Base-by-base conservation (phyloP, 2,329 filamentous ascomycete genomes). In the Dryadomyces quercivorus region DNA sequence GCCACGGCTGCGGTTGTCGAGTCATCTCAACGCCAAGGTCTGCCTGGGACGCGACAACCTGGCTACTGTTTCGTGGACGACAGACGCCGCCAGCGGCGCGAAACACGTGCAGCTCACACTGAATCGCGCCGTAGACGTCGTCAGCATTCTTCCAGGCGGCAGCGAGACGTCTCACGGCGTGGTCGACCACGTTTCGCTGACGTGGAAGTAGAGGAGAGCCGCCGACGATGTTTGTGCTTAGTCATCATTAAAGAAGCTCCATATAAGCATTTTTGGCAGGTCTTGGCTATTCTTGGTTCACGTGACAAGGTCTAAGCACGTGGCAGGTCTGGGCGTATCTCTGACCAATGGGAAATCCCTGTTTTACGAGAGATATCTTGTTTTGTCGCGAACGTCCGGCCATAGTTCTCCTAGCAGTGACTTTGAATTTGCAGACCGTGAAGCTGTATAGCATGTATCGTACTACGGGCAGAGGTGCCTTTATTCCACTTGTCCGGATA, bases 1-100 rank as follows among this genome's bases (percentile, higher is more conserved):
- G 56, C 66, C 66, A 2, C 58, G 66, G 1, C 46, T 67, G 20
- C 34, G 53, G 2, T 50, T 68, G 21, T 62, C 59, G 26, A 15
- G 50, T 45, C 46, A 38, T 2, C 50, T 68, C 12, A 52, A 61
- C 5, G 64, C 64, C 4, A 60, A 56, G 15, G 58, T 67, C 1
- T 60, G 61, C 1, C 48, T 67, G 4, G 64, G 64, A 0, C 47
- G 22, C 1, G 51, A 59, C 26, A 65, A 66, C 55, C 8, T 59
- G 6, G 63, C 63, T 1, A 56, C 54, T 1, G 61, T 65, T 9
- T 31, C 50, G 15, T 65, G 63, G 63, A 55, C 38, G 16, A 48
- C 52, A 15, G 45, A 18, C 21, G n/a, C 6, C 6, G 44, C 10
- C 4, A 45, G 15, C 2, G 52, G 46, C n/a, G 13, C 8, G 16